These are phyloP conservation scores for Prinsepia uniflora DNA, from an alignment of 306 rosid genomes.

Conservation along the genomic window DNA sequence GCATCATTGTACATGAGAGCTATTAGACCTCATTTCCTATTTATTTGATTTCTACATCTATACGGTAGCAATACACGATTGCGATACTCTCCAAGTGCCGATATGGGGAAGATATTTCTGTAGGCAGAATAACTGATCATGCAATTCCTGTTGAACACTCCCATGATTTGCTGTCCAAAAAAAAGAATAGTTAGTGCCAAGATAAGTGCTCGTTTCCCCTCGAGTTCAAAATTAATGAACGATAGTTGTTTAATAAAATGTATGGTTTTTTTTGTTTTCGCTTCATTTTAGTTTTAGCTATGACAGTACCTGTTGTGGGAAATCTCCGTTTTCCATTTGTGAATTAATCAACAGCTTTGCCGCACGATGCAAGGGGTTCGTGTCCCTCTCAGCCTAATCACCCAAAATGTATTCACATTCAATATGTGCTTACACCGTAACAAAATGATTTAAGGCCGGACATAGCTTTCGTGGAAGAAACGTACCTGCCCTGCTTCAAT, in stretches of 20 bases:
- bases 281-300: no score
- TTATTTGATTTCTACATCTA: background rate
- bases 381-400: slow-evolving; percentile 49
- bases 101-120: slow-evolving; percentile 66
- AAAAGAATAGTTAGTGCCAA: background rate
- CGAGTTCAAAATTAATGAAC: no score
- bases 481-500: slow-evolving; percentile 61
- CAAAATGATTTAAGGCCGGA: no score
- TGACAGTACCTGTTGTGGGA: slow-evolving; percentile 61
- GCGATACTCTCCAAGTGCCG: slow-evolving; percentile 65
- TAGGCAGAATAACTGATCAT: slow-evolving; percentile 54
- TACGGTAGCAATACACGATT: slow-evolving; percentile 28
- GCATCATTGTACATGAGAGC: background rate
- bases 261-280: no score
- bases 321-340: slow-evolving; percentile 60
- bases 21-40: background rate
- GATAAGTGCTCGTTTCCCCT: background rate
- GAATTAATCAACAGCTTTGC: slow-evolving; percentile 54
- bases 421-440: no score
- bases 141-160: slow-evolving; percentile 56
- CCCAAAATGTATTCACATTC: background rate
- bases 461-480: background rate
- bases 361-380: slow-evolving; percentile 52
- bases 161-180: slow-evolving; percentile 45
- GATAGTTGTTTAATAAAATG: no score